Base-by-base conservation (phyloP, 2,329 filamentous ascomycete genomes). In the Colletotrichum lindemuthianum region DNA sequence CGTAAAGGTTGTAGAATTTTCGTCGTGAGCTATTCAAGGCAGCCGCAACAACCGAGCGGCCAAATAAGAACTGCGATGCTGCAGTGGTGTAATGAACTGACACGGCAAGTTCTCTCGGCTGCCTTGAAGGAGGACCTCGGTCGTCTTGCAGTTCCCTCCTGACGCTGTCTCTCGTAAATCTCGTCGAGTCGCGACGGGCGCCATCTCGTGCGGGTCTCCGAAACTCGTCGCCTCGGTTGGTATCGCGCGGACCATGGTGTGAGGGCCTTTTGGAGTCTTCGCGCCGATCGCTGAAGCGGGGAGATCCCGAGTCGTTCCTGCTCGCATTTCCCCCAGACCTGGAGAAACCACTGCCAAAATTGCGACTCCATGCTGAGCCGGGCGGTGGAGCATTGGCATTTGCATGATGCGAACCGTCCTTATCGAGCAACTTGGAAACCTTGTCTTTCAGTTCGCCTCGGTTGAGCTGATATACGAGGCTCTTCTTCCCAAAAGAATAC, bases 61-160 rank as follows among this genome's bases (percentile, higher is more conserved):
- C 96, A 73, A 97, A 98, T 2, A 99, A 82, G 70, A 97, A 98
- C 67, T 97, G 91, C 0, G 94, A 97, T 6, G 92, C 92, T 0
- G 95, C 91, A 1, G 93, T 96, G 0, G 92, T 93, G 73, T 95
- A 88, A 51, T 77, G 77, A 60, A 73, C 68, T 52, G 71, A 75
- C 34, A 48, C 34, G 13, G 59, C 53, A 15, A 65, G 52, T 12
- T 60, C 60, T 6, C 39, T 37, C 8, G 60, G 11, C 10, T 47
- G 53, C 41, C 44, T 59, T n/a, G 39, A 45, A 44, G 50, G 34
- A 34, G 44, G 15, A 6, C 9, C 16, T 12, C 34, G 47, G 12
- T 24, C 54, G 16, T 10, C 45, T 40, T 61, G 50, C 8, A 61
- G 8, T 32, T 65, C 61, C 34, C 51, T 49, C 6, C 61, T 50